Percentiles rank a stretch among this genome's conserved stretches.
Evolutionary conservation across 768 basidiomycete genomes (phyloP).

Genomic region (Pisolithus microcarpus): DNA sequence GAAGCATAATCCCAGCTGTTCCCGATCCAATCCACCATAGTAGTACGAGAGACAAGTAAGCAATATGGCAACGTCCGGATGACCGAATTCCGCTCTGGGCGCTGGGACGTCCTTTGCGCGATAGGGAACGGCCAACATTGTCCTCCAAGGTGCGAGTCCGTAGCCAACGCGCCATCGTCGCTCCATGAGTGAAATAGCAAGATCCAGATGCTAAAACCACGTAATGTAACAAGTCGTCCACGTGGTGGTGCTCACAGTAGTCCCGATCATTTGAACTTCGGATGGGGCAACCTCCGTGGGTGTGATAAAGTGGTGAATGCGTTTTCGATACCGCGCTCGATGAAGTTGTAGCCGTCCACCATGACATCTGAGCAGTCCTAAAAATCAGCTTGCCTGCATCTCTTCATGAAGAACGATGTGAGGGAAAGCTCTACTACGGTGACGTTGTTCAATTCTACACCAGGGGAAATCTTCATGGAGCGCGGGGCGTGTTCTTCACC

Average conservation of each 20-base stretch:
- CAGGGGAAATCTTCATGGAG: constrained; percentile 1
- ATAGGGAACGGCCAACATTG: constrained; percentile 46
- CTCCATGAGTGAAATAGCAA: constrained; percentile 31
- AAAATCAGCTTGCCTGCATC: not conserved
- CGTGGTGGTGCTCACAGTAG: constrained; percentile 6
- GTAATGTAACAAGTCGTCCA: constrained; percentile 34
- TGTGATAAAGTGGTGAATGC: constrained; percentile 21
- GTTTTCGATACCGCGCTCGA: constrained; percentile 11
- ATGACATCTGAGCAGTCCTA: constrained; percentile 11
- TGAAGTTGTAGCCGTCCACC: constrained; percentile 13
- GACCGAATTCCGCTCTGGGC: constrained; percentile 42
- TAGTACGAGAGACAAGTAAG: constrained; percentile 46
- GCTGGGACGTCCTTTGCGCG: constrained; percentile 46
- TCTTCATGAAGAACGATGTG: not conserved
- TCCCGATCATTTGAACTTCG: constrained; percentile 8
- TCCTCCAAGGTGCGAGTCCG: constrained; percentile 36
- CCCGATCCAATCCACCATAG: constrained; percentile 36
- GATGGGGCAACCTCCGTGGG: not conserved
- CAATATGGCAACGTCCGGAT: constrained; percentile 41
- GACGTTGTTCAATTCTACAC: constrained; percentile 1
- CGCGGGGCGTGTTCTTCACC: not conserved
- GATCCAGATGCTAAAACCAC: constrained; percentile 37
- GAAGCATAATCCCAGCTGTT: constrained; percentile 34
- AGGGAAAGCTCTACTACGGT: constrained; percentile 1
- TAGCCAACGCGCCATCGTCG: constrained; percentile 48